phyloP scores from a whole-genome alignment of 331 rosid species.

The Prunus yedoensis region DNA sequence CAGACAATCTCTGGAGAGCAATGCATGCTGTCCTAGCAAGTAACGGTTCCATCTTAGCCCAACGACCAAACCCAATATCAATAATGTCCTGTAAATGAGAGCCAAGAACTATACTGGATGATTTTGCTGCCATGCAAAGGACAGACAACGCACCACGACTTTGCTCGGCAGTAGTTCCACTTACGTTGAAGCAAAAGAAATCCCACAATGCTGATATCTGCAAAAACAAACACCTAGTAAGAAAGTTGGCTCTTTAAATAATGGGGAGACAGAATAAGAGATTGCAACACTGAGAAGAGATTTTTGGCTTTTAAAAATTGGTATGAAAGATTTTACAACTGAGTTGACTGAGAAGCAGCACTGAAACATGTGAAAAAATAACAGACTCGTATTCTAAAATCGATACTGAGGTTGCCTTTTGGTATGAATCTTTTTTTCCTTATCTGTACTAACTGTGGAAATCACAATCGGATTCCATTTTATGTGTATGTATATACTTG shows the following conservation, averaged over 20 bases:
- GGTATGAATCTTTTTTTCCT: neutral
- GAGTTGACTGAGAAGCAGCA: neutral
- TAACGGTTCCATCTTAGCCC: constrained; percentile 93
- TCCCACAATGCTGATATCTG: constrained; percentile 97
- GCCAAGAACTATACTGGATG: constrained; percentile 65
- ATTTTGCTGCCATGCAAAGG: constrained; percentile 93
- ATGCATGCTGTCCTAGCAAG: constrained; percentile 91
- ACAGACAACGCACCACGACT: constrained; percentile 88
- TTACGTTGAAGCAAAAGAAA: constrained; percentile 86
- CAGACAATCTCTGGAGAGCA: constrained; percentile 82
- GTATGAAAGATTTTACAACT: neutral
- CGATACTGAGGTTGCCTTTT: neutral
- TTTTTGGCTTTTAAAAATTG: too few species aligned
- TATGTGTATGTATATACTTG: neutral
- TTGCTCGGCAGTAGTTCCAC: constrained; percentile 89
- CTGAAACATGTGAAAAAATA: neutral
- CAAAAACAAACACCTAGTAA: constrained; percentile 14
- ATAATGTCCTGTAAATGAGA: constrained; percentile 86
- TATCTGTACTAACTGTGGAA: neutral
- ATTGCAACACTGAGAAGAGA: neutral
- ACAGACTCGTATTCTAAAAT: neutral
- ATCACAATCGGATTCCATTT: neutral
- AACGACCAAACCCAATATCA: constrained; percentile 95
- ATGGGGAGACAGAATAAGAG: neutral
- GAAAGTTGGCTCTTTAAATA: neutral